These are phyloP conservation scores for Lyophyllum shimeji DNA, from an alignment of 768 basidiomycete species.

Conservation along the genomic window DNA sequence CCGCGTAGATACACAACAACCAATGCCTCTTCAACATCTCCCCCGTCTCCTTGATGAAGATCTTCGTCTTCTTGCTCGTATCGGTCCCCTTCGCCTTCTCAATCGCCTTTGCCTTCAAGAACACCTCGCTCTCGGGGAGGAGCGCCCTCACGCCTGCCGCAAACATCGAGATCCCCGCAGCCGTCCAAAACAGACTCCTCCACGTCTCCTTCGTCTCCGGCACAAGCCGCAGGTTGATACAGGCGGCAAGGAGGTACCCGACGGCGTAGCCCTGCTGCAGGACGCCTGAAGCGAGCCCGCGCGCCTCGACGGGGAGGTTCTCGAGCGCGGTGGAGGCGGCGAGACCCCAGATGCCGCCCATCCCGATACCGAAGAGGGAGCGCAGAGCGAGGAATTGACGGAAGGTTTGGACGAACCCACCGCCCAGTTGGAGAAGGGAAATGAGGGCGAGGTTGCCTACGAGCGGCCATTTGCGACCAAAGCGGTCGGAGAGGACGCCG, in stretches of 20 bases:
- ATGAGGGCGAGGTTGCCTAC: slow-evolving; percentile 74
- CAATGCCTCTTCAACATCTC: slow-evolving; percentile 83
- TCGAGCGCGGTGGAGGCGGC: slow-evolving; percentile 83
- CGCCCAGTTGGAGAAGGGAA: slow-evolving; percentile 70
- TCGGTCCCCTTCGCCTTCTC: slow-evolving; percentile 59
- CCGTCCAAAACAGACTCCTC: slow-evolving; percentile 84
- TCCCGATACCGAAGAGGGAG: slow-evolving; percentile 81
- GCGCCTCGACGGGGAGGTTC: slow-evolving; percentile 82
- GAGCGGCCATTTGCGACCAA: slow-evolving; percentile 92
- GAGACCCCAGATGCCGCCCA: slow-evolving; percentile 91
- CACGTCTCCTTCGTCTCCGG: slow-evolving; percentile 47
- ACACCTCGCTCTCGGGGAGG: slow-evolving; percentile 78
- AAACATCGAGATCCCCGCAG: slow-evolving; percentile 64
- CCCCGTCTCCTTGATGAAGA: slow-evolving; percentile 72
- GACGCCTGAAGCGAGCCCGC: slow-evolving; percentile 83
- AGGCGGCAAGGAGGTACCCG: slow-evolving; percentile 81
- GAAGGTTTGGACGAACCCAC: slow-evolving; percentile 80
- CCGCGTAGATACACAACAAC: slow-evolving; percentile 79
- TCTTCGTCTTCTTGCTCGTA: slow-evolving; percentile 55
- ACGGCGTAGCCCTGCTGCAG: slow-evolving; percentile 89
- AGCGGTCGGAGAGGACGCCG: slow-evolving; percentile 84
- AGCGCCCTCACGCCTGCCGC: slow-evolving; percentile 64
- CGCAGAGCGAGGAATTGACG: slow-evolving; percentile 78
- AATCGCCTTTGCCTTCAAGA: slow-evolving; percentile 61
- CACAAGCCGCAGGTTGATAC: slow-evolving; percentile 74